phyloP scores from a whole-genome alignment of 1,139 yeast species.

The Kodamaea alishanica region DNA sequence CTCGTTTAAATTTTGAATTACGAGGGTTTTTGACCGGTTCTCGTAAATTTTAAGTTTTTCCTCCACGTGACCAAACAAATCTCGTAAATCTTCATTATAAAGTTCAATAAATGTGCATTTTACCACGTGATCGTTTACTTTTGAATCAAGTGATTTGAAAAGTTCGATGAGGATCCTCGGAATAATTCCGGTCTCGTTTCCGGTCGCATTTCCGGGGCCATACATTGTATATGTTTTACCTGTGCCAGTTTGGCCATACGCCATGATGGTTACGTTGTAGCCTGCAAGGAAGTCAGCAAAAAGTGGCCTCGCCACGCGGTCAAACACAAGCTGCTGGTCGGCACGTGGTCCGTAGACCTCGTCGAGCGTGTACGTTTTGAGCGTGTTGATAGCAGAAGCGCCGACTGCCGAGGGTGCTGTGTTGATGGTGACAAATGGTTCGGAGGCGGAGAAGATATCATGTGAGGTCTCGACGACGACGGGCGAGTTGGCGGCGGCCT shows the following conservation, averaged over 20 bases:
- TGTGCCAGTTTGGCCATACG: slow-evolving; percentile 89
- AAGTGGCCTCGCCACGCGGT: slow-evolving; percentile 61
- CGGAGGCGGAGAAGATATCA: slow-evolving; percentile 36
- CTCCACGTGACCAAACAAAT: slow-evolving; percentile 48
- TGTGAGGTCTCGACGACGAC: slow-evolving; percentile 64
- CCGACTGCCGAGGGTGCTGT: slow-evolving; percentile 2
- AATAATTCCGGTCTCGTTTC: slow-evolving; percentile 50
- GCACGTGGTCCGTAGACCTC: slow-evolving; percentile 72
- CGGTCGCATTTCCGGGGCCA: slow-evolving; percentile 33
- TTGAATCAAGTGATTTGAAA: slow-evolving; percentile 39
- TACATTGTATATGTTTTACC: slow-evolving; percentile 90
- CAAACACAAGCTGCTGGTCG: slow-evolving; percentile 56
- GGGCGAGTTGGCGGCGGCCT: slow-evolving; percentile 66
- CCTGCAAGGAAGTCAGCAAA: slow-evolving; percentile 65
- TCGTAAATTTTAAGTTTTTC: slow-evolving; percentile 53
- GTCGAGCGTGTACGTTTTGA: slow-evolving; percentile 63
- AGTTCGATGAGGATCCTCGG: slow-evolving; percentile 60
- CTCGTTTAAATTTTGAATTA: slow-evolving; percentile 56
- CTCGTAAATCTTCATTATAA: slow-evolving; percentile 69
- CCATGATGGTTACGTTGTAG: slow-evolving; percentile 74
- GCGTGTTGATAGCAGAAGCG: slow-evolving; percentile 1
- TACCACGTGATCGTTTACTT: slow-evolving; percentile 49
- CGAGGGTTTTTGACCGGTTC: slow-evolving; percentile 18
- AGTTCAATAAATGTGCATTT: slow-evolving; percentile 71
- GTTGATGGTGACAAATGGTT: slow-evolving; percentile 41